Conservation (phyloP, 305 asterid species). For the Rubia peregrina region DNA sequence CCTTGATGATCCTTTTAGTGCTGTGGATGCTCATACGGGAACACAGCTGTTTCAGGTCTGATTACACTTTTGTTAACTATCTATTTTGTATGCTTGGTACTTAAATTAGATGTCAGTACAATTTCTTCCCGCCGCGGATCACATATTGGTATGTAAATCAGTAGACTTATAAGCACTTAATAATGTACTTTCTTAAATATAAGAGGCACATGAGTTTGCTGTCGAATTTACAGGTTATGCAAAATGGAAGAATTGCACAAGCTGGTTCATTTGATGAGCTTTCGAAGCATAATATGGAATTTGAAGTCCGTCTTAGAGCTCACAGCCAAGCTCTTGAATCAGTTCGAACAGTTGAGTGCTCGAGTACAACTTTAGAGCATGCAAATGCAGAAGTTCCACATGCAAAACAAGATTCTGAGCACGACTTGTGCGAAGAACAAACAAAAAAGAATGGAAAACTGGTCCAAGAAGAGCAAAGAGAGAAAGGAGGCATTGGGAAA, state of each 20-base stretch:
- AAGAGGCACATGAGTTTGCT: not conserved
- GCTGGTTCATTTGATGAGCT: slow-evolving; percentile 85
- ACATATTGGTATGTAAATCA: slow-evolving; percentile 61
- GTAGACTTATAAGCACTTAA: not conserved
- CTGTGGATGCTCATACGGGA: slow-evolving; percentile 98
- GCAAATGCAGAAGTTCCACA: slow-evolving; percentile 52
- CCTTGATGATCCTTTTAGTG: slow-evolving; percentile 95
- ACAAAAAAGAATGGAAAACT: slow-evolving; percentile 67
- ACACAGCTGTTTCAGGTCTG: slow-evolving; percentile 77
- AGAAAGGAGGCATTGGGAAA: slow-evolving; percentile 86
- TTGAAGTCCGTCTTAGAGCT: slow-evolving; percentile 88
- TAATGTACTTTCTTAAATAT: not conserved
- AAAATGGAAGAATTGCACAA: slow-evolving; percentile 78
- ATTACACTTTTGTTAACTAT: not conserved
- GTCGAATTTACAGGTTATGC: slow-evolving; percentile 62
- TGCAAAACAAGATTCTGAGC: slow-evolving; percentile 74
- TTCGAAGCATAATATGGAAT: slow-evolving; percentile 73
- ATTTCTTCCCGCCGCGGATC: slow-evolving; percentile 94
- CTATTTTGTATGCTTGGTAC: too few relatives aligned
- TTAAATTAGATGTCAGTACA: slow-evolving; percentile 22
- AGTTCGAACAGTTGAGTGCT: slow-evolving; percentile 45
- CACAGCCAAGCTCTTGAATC: slow-evolving; percentile 86
- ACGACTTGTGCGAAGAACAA: slow-evolving; percentile 64
- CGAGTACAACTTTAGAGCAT: slow-evolving; percentile 46
- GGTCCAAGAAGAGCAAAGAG: slow-evolving; percentile 93